phyloP scores from a whole-genome alignment of 371 early-diverging fungal genomes.

The Mortierella sp. region DNA sequence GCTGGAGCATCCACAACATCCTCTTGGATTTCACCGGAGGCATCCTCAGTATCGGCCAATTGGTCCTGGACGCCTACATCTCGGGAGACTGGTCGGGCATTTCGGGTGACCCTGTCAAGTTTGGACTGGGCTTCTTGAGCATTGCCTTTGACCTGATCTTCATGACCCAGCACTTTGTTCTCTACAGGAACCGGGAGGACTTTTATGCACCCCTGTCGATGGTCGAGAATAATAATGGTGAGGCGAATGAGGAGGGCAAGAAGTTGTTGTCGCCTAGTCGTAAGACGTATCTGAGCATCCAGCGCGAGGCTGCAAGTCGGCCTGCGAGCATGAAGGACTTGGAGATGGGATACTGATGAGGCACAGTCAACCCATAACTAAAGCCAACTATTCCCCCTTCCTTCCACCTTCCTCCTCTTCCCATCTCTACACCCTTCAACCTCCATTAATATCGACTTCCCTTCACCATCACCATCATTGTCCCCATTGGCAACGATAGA shows the following conservation, averaged over 20 bases:
- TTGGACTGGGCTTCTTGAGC: conserved; percentile 84
- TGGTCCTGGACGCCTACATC: conserved; percentile 81
- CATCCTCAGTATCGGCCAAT: conserved; percentile 80
- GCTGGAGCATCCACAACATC: conserved; percentile 95
- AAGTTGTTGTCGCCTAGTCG: neutral
- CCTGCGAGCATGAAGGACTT: conserved; percentile 17
- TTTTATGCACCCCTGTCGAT: conserved; percentile 42
- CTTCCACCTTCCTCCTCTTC: neutral
- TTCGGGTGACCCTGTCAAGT: conserved; percentile 76
- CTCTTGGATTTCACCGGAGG: conserved; percentile 95
- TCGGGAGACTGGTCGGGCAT: conserved; percentile 80
- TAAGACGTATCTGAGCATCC: conserved; percentile 3
- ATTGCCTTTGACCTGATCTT: conserved; percentile 89
- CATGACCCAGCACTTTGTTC: conserved; percentile 86
- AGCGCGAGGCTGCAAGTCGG: conserved; percentile 3
- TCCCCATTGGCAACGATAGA: neutral
- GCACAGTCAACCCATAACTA: neutral
- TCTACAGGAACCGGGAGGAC: conserved; percentile 69
- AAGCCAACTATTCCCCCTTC: neutral
- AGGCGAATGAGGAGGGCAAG: neutral
- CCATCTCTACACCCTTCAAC: neutral
- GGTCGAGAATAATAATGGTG: conserved; percentile 11
- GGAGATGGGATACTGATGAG: conserved; percentile 11
- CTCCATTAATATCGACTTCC: neutral
- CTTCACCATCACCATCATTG: neutral